Base-by-base conservation (phyloP, 805 yeast species). In the Yamadazyma laniorum region DNA sequence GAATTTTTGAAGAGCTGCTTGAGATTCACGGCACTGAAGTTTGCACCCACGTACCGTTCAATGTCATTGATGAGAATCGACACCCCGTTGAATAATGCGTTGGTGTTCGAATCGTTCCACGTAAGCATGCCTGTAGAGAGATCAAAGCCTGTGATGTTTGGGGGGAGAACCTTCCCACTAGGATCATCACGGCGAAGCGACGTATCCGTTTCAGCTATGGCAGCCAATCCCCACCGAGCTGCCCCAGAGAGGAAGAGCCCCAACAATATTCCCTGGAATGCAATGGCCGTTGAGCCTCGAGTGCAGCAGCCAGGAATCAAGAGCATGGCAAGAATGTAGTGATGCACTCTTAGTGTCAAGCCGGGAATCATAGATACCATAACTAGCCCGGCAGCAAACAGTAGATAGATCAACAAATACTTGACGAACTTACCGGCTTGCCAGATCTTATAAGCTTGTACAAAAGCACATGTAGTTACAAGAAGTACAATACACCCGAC, bases 221-320 rank as follows among this genome's bases (percentile, higher is more conserved):
- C 80, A 2, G 95, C 97, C 52, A 85, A 80, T 39, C 93, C 97
- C 99, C 99, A 91, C 39, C 95, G 68, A 0, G 95, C 78, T 1
- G 87, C 79, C 0, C 99, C 99, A 16, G 90, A 83, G 5, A 89
- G 68, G 34, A 85, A 72, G 31, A 91, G 65, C 0, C 97, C 99
- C 0, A 87, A 56, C 17, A 91, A 63, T 1, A 91, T 74, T 2
- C 97, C 98, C 56, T 90, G 96, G 53, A 86, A 83, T 6, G 83
- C 50, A 48, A 84, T 67, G 0, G 90, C 89, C 0, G 85, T 70
- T 28, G 75, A 55, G 0, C 93, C 90, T 47, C 79, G 67, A 0
- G 91, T 85, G 3, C 80, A 72, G 29, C 96, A 86, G 0, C 96
- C 97, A 0, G 96, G 95, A 2, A 90, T 67, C 21, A 90, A 65